Conservation (phyloP, 441 rosid genomes). For the Croton laevigatus region DNA sequence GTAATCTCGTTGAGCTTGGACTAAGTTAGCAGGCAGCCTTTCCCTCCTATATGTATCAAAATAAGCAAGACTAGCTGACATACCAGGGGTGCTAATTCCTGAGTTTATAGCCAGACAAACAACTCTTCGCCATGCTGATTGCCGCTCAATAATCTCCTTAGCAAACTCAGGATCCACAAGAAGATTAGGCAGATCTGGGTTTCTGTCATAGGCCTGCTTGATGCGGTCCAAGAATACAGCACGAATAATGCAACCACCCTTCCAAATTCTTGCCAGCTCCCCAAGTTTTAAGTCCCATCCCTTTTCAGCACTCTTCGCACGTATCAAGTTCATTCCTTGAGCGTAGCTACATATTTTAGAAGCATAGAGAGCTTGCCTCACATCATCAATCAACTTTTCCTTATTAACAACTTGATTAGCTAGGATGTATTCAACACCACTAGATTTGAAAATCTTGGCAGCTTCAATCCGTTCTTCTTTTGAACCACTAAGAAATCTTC, state of each 20-base stretch:
- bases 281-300: constrained; percentile 31
- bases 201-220: constrained; percentile 36
- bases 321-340: constrained; percentile 33
- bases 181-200: constrained; percentile 25
- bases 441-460: constrained; percentile 29
- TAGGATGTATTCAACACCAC: constrained; percentile 22
- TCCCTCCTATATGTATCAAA: constrained; percentile 30
- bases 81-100: constrained; percentile 32
- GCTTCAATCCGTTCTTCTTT: constrained; percentile 34
- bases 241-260: constrained; percentile 35
- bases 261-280: constrained; percentile 34
- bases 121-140: constrained; percentile 33
- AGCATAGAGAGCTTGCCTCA: constrained; percentile 28
- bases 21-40: constrained; percentile 29
- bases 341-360: constrained; percentile 35
- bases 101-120: constrained; percentile 33
- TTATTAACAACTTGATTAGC: constrained; percentile 27
- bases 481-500: constrained; percentile 30
- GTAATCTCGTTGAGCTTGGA: constrained; percentile 34
- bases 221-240: constrained; percentile 33
- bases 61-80: constrained; percentile 35
- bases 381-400: constrained; percentile 28
- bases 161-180: constrained; percentile 38
- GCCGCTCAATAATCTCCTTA: constrained; percentile 29
- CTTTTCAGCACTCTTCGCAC: constrained; percentile 28